Conservation (phyloP, 805 yeast genomes). For the Millerozyma acaciae region DNA sequence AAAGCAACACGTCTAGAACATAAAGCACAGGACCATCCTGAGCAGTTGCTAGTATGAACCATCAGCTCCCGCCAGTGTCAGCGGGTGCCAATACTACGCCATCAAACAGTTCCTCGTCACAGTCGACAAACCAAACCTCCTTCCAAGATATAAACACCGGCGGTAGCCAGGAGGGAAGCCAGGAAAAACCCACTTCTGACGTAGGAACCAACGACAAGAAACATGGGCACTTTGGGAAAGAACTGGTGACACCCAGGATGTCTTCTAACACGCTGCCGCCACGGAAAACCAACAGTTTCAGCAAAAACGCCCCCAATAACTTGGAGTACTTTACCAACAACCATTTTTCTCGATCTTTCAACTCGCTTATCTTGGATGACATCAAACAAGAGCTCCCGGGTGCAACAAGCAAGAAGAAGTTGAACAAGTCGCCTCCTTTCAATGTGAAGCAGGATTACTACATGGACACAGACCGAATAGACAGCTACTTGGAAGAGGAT, state of each 20-base stretch:
- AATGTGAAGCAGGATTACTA: constrained; percentile 31
- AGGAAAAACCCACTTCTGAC: no score
- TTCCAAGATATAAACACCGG: neutral
- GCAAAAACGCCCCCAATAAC: constrained; percentile 2
- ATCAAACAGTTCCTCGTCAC: constrained; percentile 7
- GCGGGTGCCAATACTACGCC: constrained; percentile 17
- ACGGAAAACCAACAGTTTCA: neutral
- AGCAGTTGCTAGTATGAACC: constrained; percentile 10
- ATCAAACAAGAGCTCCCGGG: constrained; percentile 17
- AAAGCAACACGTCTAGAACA: no score
- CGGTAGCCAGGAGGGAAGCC: constrained; percentile 1
- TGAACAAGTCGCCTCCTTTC: constrained; percentile 42
- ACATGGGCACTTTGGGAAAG: neutral
- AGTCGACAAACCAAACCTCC: constrained; percentile 9
- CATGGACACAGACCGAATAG: constrained; percentile 18
- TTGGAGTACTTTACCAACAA: constrained; percentile 36
- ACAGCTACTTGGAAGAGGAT: constrained; percentile 15
- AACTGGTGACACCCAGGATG: neutral
- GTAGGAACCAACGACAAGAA: no score
- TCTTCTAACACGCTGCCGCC: neutral
- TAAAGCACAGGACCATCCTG: no score
- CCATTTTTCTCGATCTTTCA: constrained; percentile 40
- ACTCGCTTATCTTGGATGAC: constrained; percentile 39
- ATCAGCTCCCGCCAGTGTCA: constrained; percentile 22
- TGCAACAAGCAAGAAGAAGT: constrained; percentile 12